Evolutionary conservation across 2,329 filamentous ascomycete species (phyloP).

Genomic region (Monilinia polystroma): DNA sequence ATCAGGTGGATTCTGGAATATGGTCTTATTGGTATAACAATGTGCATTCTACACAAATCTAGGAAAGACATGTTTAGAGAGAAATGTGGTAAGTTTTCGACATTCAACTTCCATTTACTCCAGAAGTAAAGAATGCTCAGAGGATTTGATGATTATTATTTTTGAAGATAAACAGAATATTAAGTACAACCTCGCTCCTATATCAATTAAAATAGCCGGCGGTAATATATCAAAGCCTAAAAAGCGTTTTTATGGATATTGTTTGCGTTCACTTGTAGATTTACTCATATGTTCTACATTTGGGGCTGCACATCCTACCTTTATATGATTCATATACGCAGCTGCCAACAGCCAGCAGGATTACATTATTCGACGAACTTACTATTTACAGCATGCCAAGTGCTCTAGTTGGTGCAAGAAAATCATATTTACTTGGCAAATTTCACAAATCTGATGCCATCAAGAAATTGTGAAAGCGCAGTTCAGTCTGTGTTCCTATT

Average conservation of each 20-base stretch:
- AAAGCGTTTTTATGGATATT: neutral
- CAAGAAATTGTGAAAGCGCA: too few species aligned
- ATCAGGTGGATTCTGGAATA: neutral
- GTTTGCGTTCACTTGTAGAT: too few species aligned
- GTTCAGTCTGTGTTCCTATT: too few species aligned
- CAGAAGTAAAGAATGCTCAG: neutral
- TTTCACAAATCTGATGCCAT: too few species aligned
- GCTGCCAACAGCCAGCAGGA: neutral
- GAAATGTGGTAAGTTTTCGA: neutral
- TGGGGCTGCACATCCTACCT: neutral
- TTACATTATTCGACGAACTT: neutral
- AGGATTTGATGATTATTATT: neutral
- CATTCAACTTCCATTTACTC: neutral
- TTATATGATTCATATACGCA: neutral
- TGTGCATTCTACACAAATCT: neutral
- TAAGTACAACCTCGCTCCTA: neutral
- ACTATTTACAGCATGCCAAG: neutral
- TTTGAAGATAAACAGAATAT: neutral
- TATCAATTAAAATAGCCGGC: neutral
- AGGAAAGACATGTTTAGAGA: neutral
- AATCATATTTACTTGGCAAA: too few species aligned
- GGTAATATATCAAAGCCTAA: neutral
- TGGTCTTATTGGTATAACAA: neutral
- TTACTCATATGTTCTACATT: neutral
- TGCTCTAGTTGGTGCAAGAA: neutral